These are phyloP conservation scores for Leccinum incarnatum DNA, from an alignment of 768 basidiomycete genomes.

Conservation along the genomic window DNA sequence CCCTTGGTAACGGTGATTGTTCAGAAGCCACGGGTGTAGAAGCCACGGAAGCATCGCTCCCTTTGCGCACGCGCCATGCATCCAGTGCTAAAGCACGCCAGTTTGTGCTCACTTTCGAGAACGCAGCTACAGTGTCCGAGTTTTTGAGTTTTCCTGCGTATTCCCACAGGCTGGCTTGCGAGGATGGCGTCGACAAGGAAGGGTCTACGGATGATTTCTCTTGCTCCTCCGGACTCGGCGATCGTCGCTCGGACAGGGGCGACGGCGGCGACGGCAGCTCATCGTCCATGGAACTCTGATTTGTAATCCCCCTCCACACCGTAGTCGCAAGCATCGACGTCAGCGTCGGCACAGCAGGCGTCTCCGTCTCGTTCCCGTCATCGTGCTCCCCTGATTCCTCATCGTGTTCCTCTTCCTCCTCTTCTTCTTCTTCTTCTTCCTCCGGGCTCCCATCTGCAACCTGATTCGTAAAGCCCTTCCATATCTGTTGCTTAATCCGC, in stretches of 20 bases:
- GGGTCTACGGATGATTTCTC: constrained; percentile 14
- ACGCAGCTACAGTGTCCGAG: constrained; percentile 65
- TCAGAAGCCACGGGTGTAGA: constrained; percentile 1
- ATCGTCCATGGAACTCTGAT: constrained; percentile 69
- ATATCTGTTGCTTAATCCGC: constrained; percentile 57
- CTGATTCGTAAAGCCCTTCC: constrained; percentile 66
- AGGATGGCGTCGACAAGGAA: constrained; percentile 17
- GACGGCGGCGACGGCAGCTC: constrained; percentile 43
- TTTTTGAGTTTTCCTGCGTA: constrained; percentile 75
- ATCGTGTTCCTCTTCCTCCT: constrained; percentile 27
- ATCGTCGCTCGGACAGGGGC: constrained; percentile 31
- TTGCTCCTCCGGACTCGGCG: constrained; percentile 23
- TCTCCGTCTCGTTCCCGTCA: constrained; percentile 48
- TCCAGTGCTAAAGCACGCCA: constrained; percentile 61
- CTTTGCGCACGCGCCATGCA: constrained; percentile 29
- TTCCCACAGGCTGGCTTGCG: constrained; percentile 51
- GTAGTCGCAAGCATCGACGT: constrained; percentile 56
- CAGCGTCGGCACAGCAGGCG: constrained; percentile 35
- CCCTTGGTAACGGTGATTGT: constrained; percentile 18
- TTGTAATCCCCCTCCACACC: constrained; percentile 78
- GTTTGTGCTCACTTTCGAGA: constrained; percentile 74
- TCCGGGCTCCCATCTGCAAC: constrained; percentile 32
- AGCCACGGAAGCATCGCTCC: constrained; percentile 6
- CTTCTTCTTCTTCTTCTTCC: constrained; percentile 36
- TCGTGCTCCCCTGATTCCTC: constrained; percentile 31